Base-by-base conservation (phyloP, 208 protist species). In the Wallacemonas rigidus region DNA sequence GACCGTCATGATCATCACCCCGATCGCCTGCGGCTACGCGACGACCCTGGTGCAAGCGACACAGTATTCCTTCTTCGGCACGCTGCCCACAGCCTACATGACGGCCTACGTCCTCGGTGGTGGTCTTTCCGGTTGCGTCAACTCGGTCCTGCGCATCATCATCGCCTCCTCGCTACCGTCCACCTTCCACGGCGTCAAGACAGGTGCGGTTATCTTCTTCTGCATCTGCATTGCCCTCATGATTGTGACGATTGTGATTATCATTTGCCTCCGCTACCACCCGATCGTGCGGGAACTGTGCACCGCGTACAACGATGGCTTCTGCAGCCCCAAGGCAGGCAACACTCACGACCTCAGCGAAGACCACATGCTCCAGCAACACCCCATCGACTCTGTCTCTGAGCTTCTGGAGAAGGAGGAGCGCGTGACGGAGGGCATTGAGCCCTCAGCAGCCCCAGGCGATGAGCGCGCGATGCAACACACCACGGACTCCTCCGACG, bases 61-160 rank as follows among this genome's bases (percentile, higher is more conserved):
- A 4, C 39, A 72, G 39, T 82, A 77, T 69, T 71, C 77, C 11
- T 75, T 82, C 26, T 86, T 77, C 60, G 74, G 81, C 2, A 68
- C 81, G 1, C 55, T 86, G 40, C 81, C 81, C 3, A 80, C 76
- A 5, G 57, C 55, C 50, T 86, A 75, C 77, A 79, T 86, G 61
- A 75, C 69, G 1, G 76, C 61, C 62, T 79, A 80, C 35, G 77
- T 85, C 43, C 69, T 85, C 64, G 80, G 80, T 35, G 72, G 76
- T 35, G 80, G 80, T 14, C 73, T 85, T 48, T 85, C 80, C 39
- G 80, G 80, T 69, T 71, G 72, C 57, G 69, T 82, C 57, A 82
- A 77, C 73, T 85, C 80, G 11, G 61, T 79, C 6, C 67, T 85
- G 60, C 80, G 80, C 63, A 85, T 82, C 60, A 77, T 85, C 69